Conservation (phyloP, 1,139 yeast genomes). For the Martiniozyma asiatica region DNA sequence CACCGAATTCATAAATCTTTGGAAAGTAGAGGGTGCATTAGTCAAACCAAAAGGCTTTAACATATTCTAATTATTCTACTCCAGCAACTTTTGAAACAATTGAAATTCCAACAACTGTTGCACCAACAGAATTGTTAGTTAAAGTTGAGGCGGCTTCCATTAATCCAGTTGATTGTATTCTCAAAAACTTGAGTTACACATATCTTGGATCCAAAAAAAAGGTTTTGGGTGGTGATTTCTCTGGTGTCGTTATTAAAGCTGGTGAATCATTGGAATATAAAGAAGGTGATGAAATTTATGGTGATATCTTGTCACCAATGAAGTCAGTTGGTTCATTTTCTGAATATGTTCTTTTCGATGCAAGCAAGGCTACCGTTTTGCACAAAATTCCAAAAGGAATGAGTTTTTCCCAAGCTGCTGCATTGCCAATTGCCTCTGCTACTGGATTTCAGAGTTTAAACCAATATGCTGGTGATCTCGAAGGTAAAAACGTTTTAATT, state of each 20-base stretch:
- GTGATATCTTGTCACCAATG: slow-evolving; percentile 34
- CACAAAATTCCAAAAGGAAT: slow-evolving; percentile 37
- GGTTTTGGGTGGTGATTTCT: slow-evolving; percentile 59
- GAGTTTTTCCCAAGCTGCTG: slow-evolving; percentile 43
- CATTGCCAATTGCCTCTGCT: slow-evolving; percentile 41
- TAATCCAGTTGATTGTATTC: too few species aligned
- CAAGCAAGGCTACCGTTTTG: slow-evolving; percentile 24
- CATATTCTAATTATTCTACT: too few species aligned
- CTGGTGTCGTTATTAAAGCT: slow-evolving; percentile 51
- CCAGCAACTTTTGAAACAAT: too few species aligned
- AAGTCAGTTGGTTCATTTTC: slow-evolving; percentile 39
- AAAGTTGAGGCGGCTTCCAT: slow-evolving; percentile 47
- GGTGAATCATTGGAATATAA: slow-evolving; percentile 32
- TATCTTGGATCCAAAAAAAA: slow-evolving; percentile 29
- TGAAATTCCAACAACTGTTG: slow-evolving; percentile 18
- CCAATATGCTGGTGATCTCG: slow-evolving; percentile 18
- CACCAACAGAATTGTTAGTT: slow-evolving; percentile 37
- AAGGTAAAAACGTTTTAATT: too few species aligned
- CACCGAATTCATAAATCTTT: too few species aligned
- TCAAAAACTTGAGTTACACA: slow-evolving; percentile 11
- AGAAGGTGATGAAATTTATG: slow-evolving; percentile 58
- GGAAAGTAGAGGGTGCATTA: too few species aligned
- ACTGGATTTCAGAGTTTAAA: slow-evolving; percentile 15
- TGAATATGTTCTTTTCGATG: slow-evolving; percentile 34
- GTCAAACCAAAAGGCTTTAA: too few species aligned